Base-by-base conservation (phyloP, 2,329 filamentous ascomycete species). In the Dothistroma septosporum region DNA sequence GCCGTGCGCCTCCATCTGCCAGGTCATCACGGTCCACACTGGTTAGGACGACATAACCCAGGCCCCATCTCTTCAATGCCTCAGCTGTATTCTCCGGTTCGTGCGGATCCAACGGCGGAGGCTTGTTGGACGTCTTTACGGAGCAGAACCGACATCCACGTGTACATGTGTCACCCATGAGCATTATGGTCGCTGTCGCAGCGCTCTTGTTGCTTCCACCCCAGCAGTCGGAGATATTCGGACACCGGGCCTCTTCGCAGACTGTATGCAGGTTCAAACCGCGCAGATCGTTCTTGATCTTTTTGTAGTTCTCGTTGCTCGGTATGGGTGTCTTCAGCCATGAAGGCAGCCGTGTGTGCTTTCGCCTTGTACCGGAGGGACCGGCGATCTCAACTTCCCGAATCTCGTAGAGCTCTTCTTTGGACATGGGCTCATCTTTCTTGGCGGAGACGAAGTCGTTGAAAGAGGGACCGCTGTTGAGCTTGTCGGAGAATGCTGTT, bases 131-230 rank as follows among this genome's bases (percentile, higher is more conserved):
- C 2, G 94, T 99, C 83, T 97, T 97, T 56, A 99, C 94, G 66
- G 88, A 91, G 83, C 94, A 99, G 81, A 99, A 99, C 57, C 94
- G 86, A 77, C 94, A 99, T 19, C 93, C 94, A 62, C 94, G 85
- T 19, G 94, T 99, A 77, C 94, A 99, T 9, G 93, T 97, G 76
- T 99, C 94, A 66, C 94, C 94, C 92, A 97, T 97, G 53, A 99
- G 80, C 94, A 99, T 99, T 76, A 99, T 97, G 11, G 94, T 99
- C 2, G 94, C 94, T 33, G 94, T 99, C 4, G 94, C 94, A 28
- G 91, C 88, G 66, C 86, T 88, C 80, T 96, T 96, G 75, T 89
- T 86, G 73, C 83, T 86, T 35, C 94, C 94, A 63, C 94, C 94
- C 94, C 94, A 99, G 80, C 94, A 99, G 75, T 97, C 93, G 65